Evolutionary conservation across 2,329 filamentous ascomycete species (phyloP).

Genomic region (Neonectria neomacrospora): DNA sequence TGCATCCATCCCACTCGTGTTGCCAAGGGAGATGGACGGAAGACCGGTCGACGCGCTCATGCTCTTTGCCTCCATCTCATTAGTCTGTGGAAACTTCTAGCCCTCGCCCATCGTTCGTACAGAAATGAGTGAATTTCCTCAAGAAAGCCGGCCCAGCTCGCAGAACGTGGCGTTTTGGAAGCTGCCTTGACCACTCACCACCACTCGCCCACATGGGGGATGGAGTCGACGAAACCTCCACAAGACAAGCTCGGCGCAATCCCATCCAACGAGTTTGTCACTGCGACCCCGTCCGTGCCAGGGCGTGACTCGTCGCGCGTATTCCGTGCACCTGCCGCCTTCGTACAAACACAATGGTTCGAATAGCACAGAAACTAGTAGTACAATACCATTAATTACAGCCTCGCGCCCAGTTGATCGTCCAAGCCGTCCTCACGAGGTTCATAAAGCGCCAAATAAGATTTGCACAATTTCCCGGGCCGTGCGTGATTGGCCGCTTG

Average conservation of each 20-base stretch:
- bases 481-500: conserved; percentile 27
- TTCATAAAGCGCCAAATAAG: conserved; percentile 38
- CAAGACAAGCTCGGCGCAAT: conserved; percentile 16
- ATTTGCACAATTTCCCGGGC: conserved; percentile 47
- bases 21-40: conserved; percentile 25
- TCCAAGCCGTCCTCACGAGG: neutral
- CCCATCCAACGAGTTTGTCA: too few relatives aligned
- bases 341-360: conserved; percentile 2
- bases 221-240: conserved; percentile 9
- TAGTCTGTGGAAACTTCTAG: neutral
- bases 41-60: neutral
- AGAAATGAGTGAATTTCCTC: neutral
- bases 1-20: conserved; percentile 15
- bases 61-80: neutral
- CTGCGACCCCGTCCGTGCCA: too few relatives aligned
- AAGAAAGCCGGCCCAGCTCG: neutral
- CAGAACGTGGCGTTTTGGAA: neutral
- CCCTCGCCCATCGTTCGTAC: neutral
- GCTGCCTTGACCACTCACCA: conserved; percentile 9
- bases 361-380: neutral
- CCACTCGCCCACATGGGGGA: neutral
- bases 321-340: neutral
- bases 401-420: neutral
- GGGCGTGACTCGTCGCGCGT: conserved; percentile 1
- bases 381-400: neutral